Evolutionary conservation across 1,139 yeast species (phyloP), one percentile per base, ranked within the genome.

Genomic region (Scheffersomyces insectosa): DNA sequence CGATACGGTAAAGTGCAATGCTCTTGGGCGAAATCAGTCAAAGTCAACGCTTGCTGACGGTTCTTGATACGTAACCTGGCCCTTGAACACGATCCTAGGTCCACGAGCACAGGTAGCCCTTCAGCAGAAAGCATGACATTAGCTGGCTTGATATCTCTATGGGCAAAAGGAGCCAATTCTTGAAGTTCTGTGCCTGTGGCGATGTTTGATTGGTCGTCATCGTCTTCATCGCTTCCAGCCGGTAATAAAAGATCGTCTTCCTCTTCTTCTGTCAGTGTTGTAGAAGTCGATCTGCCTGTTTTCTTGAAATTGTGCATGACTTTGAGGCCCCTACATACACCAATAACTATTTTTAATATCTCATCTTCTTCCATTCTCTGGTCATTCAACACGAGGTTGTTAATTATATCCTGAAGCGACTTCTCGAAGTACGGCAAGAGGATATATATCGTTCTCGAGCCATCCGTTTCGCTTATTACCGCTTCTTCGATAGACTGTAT

Each of bases 1-100:
- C 96, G 69, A 62, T 86, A 91, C 0, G 95, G 93, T 46, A 88
- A 68, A 1, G 96, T 87, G 57, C 96, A 88, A 60, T 88, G 90
- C 57, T 87, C 95, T 47, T 83, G 88, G 4, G 95, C 90, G 59
- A 80, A 72, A 56, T 90, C 97, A 45, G 88, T 93, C 33, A 89
- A 65, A 12, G 85, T 78, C 28, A 88, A 68, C 0, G 96, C 95
- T 52, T 85, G 85, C 37, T 83, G 85, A 42, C 95, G 74, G 1
- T 81, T 73, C 25, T 70, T 68, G 1, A 87, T 71, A 1, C 65
- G 57, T 4, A 80, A 57, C 3, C 86, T 69, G 0, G 96, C 95
- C 43, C 73, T 76, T 2, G 83, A 66, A 57, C 93, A 84, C 10
- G 95, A 85, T 3, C 97, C 97, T 44, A 91, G 68, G 56, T 91